These are phyloP conservation scores for Alternaria sp. DNA, from an alignment of 2,329 filamentous ascomycete genomes.

Conservation along the genomic window DNA sequence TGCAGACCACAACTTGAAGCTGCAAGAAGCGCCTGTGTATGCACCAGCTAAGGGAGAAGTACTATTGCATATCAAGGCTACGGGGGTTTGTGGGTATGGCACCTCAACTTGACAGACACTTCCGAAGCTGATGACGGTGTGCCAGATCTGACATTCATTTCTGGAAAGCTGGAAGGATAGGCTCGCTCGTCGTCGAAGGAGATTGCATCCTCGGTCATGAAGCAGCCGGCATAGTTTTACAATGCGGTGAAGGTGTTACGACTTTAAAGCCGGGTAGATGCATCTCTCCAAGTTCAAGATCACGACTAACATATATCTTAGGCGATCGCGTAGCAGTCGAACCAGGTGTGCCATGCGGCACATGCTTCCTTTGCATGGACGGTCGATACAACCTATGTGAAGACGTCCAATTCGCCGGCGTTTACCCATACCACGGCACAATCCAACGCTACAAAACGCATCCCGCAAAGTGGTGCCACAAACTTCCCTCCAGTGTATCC, in stretches of 20 bases:
- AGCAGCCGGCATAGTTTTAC: constrained; percentile 65
- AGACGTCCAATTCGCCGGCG: constrained; percentile 66
- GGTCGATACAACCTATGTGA: constrained; percentile 71
- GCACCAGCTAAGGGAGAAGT: constrained; percentile 62
- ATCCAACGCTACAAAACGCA: constrained; percentile 68
- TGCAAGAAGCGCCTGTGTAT: constrained; percentile 63
- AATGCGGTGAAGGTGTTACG: constrained; percentile 62
- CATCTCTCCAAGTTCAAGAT: not conserved
- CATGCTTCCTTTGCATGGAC: constrained; percentile 65
- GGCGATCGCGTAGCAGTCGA: constrained; percentile 72
- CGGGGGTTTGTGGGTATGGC: constrained; percentile 67
- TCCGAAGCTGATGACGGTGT: not conserved
- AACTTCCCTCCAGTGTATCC: constrained; percentile 62
- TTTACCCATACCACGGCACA: constrained; percentile 66
- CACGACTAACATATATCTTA: constrained; percentile 4
- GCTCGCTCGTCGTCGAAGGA: constrained; percentile 65
- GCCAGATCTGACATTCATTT: constrained; percentile 70
- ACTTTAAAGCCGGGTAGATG: constrained; percentile 55
- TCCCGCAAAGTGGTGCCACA: constrained; percentile 61
- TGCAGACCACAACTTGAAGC: constrained; percentile 65
- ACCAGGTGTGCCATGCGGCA: constrained; percentile 68
- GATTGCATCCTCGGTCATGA: constrained; percentile 72
- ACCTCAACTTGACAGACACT: fast-evolving
- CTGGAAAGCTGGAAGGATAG: constrained; percentile 70
- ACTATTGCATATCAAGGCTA: constrained; percentile 66